phyloP scores from a whole-genome alignment of 192 early-diverging fungal genomes.

The Backusella mclennaniae region DNA sequence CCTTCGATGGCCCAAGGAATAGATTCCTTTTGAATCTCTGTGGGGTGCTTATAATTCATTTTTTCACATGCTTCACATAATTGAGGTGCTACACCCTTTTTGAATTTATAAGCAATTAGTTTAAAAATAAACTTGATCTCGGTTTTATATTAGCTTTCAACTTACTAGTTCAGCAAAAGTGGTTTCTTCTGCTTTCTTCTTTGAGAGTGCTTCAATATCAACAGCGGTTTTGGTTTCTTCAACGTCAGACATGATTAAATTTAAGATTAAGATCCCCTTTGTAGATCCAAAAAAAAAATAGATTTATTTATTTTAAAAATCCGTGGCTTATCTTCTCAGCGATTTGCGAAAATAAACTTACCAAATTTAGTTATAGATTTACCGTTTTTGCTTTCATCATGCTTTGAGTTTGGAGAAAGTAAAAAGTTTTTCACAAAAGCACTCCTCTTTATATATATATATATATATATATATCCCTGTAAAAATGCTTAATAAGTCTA shows the following conservation, averaged over 20 bases:
- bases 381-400: not conserved
- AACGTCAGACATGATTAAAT: not conserved
- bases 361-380: not conserved
- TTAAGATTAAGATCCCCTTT: slow-evolving; percentile 1
- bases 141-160: not conserved
- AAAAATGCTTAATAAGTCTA: not conserved
- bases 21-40: slow-evolving; percentile 88
- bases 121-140: not conserved
- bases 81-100: slow-evolving; percentile 81
- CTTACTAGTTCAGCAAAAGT: slow-evolving; percentile 37
- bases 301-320: not conserved
- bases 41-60: slow-evolving; percentile 84
- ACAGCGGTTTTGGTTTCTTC: slow-evolving; percentile 1
- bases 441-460: no score
- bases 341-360: not conserved
- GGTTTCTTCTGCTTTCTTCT: slow-evolving; percentile 25
- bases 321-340: not conserved
- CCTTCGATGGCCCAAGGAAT: slow-evolving; percentile 92
- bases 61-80: slow-evolving; percentile 88
- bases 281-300: not conserved
- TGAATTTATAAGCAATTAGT: not conserved
- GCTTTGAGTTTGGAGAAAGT: not conserved
- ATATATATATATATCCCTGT: no score
- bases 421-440: not conserved
- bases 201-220: slow-evolving; percentile 26